These are phyloP conservation scores for Penicillium diatomitis DNA, from an alignment of 495 filamentous ascomycete genomes.

Conservation along the genomic window DNA sequence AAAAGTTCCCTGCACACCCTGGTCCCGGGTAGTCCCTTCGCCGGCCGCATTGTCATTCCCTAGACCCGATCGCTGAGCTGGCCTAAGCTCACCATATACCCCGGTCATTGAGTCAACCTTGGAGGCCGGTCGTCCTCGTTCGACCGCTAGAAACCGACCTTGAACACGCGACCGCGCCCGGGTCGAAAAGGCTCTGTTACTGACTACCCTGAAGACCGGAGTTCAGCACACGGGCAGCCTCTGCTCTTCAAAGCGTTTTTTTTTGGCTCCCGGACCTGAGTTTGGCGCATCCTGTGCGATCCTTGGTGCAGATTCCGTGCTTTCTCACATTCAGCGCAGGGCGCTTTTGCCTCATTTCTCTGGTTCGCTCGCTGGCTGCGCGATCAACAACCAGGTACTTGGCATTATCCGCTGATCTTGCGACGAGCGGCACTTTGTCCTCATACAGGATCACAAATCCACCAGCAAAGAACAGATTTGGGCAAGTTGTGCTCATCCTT, in stretches of 20 bases:
- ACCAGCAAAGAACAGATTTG: slow-evolving; percentile 11
- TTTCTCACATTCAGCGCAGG: slow-evolving; percentile 1
- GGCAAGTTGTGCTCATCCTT: no score
- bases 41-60: slow-evolving; percentile 16
- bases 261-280: no score
- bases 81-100: neutral
- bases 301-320: no score
- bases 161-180: slow-evolving; percentile 14
- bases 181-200: neutral
- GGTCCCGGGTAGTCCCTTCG: slow-evolving; percentile 20
- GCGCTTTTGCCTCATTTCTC: slow-evolving; percentile 7
- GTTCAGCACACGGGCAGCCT: no score
- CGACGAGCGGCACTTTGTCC: slow-evolving; percentile 34
- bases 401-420: slow-evolving; percentile 19
- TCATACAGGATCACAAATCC: slow-evolving; percentile 28
- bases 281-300: no score
- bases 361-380: slow-evolving; percentile 14
- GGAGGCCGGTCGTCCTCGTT: no score
- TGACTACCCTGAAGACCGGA: no score
- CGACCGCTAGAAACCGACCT: slow-evolving; percentile 2
- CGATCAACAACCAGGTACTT: slow-evolving; percentile 29
- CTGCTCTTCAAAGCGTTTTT: no score
- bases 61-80: slow-evolving; percentile 8
- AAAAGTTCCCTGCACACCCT: slow-evolving; percentile 17
- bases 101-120: neutral